These are phyloP conservation scores for Penstemon davidsonii DNA, from an alignment of 257 asterid genomes.

Conservation along the genomic window DNA sequence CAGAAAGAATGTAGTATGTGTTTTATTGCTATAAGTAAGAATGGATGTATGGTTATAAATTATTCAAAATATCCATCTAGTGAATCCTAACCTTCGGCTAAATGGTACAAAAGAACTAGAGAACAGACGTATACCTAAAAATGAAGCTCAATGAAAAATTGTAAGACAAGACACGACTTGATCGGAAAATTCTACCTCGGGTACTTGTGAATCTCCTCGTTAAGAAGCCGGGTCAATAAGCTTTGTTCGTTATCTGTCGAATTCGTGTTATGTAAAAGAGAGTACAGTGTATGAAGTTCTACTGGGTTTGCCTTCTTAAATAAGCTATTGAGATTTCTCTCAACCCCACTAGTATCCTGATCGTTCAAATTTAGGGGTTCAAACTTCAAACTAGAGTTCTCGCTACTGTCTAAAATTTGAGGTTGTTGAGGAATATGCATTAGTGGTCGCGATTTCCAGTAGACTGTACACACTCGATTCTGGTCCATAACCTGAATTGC, in stretches of 20 bases:
- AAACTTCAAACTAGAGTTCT: conserved; percentile 36
- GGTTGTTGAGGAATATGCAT: conserved; percentile 66
- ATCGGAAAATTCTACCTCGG: conserved; percentile 35
- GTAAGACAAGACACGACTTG: conserved; percentile 24
- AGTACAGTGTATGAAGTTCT: conserved; percentile 67
- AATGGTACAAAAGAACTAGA: conserved; percentile 34
- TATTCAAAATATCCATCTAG: conserved; percentile 27
- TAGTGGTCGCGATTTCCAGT: conserved; percentile 88
- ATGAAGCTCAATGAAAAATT: conserved; percentile 29
- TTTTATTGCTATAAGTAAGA: conserved; percentile 29
- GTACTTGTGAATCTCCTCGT: conserved; percentile 56
- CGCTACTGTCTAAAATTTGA: conserved; percentile 29
- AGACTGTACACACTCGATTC: conserved; percentile 53
- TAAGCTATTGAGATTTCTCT: conserved; percentile 50
- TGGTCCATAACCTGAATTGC: conserved; percentile 84
- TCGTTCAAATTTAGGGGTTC: conserved; percentile 39
- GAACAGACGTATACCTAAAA: conserved; percentile 35
- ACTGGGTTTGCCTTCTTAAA: conserved; percentile 67
- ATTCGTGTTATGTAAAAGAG: conserved; percentile 43
- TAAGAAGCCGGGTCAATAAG: conserved; percentile 56
- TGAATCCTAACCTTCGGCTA: conserved; percentile 36
- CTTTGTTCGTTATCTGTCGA: conserved; percentile 38
- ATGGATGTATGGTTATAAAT: conserved; percentile 31
- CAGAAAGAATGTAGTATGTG: conserved; percentile 35
- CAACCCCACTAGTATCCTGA: conserved; percentile 36